Evolutionary conservation across 768 basidiomycete genomes (phyloP).

Genomic region (Boletales sp.): DNA sequence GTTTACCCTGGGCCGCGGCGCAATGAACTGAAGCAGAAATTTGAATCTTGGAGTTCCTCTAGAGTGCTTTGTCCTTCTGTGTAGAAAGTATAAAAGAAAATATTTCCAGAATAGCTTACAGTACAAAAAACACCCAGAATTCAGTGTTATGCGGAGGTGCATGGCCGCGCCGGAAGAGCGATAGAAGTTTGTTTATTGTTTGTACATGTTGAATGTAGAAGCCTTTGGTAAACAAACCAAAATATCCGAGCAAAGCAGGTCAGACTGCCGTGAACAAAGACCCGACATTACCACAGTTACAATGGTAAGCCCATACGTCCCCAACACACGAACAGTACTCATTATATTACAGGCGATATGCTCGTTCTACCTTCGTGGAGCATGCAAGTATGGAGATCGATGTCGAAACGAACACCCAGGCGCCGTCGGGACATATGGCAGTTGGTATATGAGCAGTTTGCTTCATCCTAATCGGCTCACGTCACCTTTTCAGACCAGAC

Average conservation of each 20-base stretch:
- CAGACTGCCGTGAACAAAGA: neutral
- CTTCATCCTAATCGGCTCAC: conserved; percentile 11
- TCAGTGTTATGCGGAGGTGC: no score
- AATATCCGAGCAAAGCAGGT: neutral
- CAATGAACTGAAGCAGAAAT: no score
- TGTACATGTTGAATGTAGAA: conserved; percentile 15
- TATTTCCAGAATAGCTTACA: no score
- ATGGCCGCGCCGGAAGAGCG: no score
- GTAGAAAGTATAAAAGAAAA: no score
- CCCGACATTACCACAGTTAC: neutral
- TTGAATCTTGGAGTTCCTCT: no score
- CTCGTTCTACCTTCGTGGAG: conserved; percentile 57
- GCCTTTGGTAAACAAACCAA: conserved; percentile 10
- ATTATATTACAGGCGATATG: conserved; percentile 47
- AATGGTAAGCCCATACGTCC: conserved; percentile 13
- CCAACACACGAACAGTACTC: neutral
- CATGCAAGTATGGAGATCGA: conserved; percentile 60
- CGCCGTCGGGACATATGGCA: conserved; percentile 42
- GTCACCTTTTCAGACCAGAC: conserved; percentile 32
- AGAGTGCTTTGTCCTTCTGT: no score
- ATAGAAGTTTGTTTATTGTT: neutral
- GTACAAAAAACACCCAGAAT: no score
- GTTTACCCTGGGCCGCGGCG: no score
- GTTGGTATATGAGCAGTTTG: conserved; percentile 36
- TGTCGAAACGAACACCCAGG: conserved; percentile 67